Base-by-base conservation (phyloP, 495 filamentous ascomycete genomes). In the Xanthoparmelia taractica region DNA sequence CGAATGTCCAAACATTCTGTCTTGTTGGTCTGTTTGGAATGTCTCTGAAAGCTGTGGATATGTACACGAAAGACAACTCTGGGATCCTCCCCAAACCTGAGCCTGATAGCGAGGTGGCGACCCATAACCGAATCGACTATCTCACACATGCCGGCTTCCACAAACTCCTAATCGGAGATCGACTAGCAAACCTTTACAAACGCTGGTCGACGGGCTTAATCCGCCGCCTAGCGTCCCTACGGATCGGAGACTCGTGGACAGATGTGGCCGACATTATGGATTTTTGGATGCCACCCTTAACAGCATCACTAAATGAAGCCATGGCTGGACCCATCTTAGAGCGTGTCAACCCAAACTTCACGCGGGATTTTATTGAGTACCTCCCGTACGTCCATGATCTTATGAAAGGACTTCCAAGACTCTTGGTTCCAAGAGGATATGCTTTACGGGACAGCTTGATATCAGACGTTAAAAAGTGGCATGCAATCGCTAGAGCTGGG, bases 111-210 rank as follows among this genome's bases (percentile, higher is more conserved):
- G 31, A 48, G 25, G 60, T 68, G 18, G 59, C 47, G 47, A 45
- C 59, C 4, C 57, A 66, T 1, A 66, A 68, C 52, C 66, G 66
- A 10, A 57, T 66, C 8, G 66, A 63, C 41, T 41, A 68, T 54
- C 27, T 68, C 11, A 68, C 64, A 5, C 64, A 68, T 63, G 6
- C 27, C 23, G 59, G 43, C 33, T 59, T 68, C 33, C 59, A 59
- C 40, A 68, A 64, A 56, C 36, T 20, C 17, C 29, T 64, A 10
- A 20, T 12, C 11, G 58, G 61, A 13, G 55, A 61, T 4, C 36
- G 61, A 37, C 55, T 64, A 12, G 17, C 57, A 37, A 55, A 38
- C 12, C n/a, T 66, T 58, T 40, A 59, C 34, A 38, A 64, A 40
- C 13, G 52, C 55, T 63, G 48, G 31, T n/a, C 36, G 20, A 27